Evolutionary conservation across 768 basidiomycete genomes (phyloP), one percentile per base, ranked within the genome.

Genomic region (Suillus placidus): DNA sequence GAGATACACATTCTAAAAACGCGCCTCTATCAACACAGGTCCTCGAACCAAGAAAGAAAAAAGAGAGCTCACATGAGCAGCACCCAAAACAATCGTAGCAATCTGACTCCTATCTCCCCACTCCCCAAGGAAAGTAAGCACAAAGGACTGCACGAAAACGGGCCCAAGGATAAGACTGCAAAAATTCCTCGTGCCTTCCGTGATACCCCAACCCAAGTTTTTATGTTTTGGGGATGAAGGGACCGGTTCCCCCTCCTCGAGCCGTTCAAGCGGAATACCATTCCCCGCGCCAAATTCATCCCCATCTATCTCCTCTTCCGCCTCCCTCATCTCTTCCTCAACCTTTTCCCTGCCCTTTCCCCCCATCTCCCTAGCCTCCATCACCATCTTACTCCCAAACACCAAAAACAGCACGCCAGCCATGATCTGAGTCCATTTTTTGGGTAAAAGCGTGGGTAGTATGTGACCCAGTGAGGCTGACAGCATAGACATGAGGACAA

Each of bases 101-200:
- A 58, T 58, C 26, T 58, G 57, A 12, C 57, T 58, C 38, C 57
- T 58, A 79, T 99, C 97, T 0, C 97, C 97, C 97, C 97, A 99
- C 79, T 99, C 97, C 12, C 96, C 97, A n/a, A 99, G 82, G 79
- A 98, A 98, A 0, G 97, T 99, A 66, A 99, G 82, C 38, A 97
- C 81, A 72, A 99, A 98, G 0, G 94, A 88, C 77, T 99, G 95
- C 3, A 95, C 95, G 73, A 98, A 97, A 10, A 58, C 57, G 0
- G 97, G 97, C 0, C 93, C 95, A 23, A 98, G 79, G 69, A 96
- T 77, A 20, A 95, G 79, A 71, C 88, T 89, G 75, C 87, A 91
- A 71, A 95, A 89, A 75, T 96, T 96, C 70, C 94, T 84, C 6
- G 87, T 80, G 10, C 94, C 90, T 23, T 96, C 91, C 20, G 72